phyloP scores from a whole-genome alignment of 2,329 filamentous ascomycete species.

The Rhynchosporium agropyri region DNA sequence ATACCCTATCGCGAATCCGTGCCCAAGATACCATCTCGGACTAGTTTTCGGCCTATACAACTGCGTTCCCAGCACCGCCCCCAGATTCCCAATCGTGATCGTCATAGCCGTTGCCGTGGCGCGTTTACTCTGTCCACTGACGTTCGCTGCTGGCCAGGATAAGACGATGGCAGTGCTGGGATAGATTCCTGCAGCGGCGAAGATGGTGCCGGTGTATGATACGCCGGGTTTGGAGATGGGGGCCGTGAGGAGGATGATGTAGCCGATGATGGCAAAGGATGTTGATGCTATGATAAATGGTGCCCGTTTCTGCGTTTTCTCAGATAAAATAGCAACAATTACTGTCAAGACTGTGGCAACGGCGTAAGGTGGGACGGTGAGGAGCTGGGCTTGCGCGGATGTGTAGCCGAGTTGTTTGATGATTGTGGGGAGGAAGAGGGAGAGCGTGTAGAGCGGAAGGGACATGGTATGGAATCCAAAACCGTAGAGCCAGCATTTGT shows the following conservation, averaged over 20 bases:
- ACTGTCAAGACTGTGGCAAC: slow-evolving; percentile 60
- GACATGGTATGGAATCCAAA: slow-evolving; percentile 73
- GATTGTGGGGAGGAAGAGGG: slow-evolving; percentile 47
- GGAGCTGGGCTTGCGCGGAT: slow-evolving; percentile 49
- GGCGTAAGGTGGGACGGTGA: slow-evolving; percentile 57
- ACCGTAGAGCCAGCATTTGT: slow-evolving; percentile 74
- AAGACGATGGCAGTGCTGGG: slow-evolving; percentile 64
- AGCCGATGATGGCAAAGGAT: slow-evolving; percentile 60
- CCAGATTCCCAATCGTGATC: slow-evolving; percentile 71
- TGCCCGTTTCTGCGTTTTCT: slow-evolving; percentile 49
- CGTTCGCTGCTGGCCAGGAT: slow-evolving; percentile 72
- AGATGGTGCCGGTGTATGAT: slow-evolving; percentile 61
- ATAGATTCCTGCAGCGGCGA: slow-evolving; percentile 69
- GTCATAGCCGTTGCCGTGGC: slow-evolving; percentile 71
- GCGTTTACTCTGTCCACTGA: slow-evolving; percentile 70
- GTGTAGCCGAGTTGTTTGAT: slow-evolving; percentile 55
- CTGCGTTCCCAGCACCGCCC: slow-evolving; percentile 70
- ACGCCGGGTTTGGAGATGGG: slow-evolving; percentile 45
- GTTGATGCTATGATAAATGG: slow-evolving; percentile 56
- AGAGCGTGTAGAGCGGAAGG: slow-evolving; percentile 51
- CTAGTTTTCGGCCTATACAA: slow-evolving; percentile 63
- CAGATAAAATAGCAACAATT: slow-evolving; percentile 50
- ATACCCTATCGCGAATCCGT: slow-evolving; percentile 68
- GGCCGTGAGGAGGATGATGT: slow-evolving; percentile 51
- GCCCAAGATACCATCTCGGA: slow-evolving; percentile 67